phyloP scores from a whole-genome alignment of 2,329 filamentous ascomycete genomes.

The Dothideomycetidae sp. region DNA sequence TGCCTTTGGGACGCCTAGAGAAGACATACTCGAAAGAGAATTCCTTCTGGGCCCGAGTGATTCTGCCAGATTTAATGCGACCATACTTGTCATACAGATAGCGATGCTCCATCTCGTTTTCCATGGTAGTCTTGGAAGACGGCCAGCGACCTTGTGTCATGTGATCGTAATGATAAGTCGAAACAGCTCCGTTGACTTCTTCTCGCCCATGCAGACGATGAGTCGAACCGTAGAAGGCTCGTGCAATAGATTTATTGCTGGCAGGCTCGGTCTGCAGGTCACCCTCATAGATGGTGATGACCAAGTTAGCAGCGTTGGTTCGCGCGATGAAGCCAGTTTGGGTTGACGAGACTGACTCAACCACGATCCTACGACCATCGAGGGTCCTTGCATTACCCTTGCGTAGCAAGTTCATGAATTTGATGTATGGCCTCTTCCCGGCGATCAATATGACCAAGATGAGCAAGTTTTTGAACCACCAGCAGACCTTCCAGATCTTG shows the following conservation, averaged over 20 bases:
- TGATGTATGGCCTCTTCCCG: conserved; percentile 8
- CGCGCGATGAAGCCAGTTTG: conserved; percentile 11
- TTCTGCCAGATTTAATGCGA: conserved; percentile 10
- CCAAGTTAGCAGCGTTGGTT: conserved; percentile 6
- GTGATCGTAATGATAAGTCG: conserved; percentile 10
- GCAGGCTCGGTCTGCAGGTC: conserved; percentile 4
- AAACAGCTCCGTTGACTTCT: conserved; percentile 3
- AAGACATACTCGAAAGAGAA: conserved; percentile 12
- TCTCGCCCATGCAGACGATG: conserved; percentile 10
- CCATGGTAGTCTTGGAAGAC: conserved; percentile 7
- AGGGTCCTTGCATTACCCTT: conserved; percentile 10
- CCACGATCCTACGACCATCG: conserved; percentile 7
- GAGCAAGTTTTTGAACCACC: conserved; percentile 11
- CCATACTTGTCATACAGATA: conserved; percentile 11
- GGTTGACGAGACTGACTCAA: conserved; percentile 11
- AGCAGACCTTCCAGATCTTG: conserved; percentile 13
- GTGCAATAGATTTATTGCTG: conserved; percentile 4
- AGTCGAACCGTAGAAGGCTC: conserved; percentile 9
- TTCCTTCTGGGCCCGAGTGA: conserved; percentile 7
- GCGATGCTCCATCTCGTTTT: conserved; percentile 5
- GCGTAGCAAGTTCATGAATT: conserved; percentile 4
- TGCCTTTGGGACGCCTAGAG: conserved; percentile 11
- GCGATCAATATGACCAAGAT: conserved; percentile 9
- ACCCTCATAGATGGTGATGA: conserved; percentile 9
- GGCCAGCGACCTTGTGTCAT: conserved; percentile 11